These are phyloP conservation scores for Yarrowia divulgata DNA, from an alignment of 805 yeast genomes.

Conservation along the genomic window DNA sequence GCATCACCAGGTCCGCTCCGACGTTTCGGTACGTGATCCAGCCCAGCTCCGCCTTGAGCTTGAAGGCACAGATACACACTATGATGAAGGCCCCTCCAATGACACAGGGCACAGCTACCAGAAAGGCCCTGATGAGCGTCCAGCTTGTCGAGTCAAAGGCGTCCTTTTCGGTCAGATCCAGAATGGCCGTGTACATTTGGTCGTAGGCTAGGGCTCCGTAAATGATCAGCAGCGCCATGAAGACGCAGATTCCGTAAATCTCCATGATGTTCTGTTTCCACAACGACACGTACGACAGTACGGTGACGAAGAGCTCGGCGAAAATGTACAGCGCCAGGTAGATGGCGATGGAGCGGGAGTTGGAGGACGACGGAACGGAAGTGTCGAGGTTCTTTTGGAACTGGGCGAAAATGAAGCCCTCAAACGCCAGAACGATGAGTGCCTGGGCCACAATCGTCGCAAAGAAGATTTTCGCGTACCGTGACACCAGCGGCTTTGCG, in stretches of 20 bases:
- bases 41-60: conserved; percentile 54
- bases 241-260: conserved; percentile 52
- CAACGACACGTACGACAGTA: conserved; percentile 54
- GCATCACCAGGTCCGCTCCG: conserved; percentile 57
- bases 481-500: conserved; percentile 3
- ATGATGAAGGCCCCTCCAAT: conserved; percentile 52
- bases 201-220: conserved; percentile 58
- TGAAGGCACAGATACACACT: conserved; percentile 50
- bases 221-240: conserved; percentile 55
- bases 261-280: conserved; percentile 52
- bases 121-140: conserved; percentile 49
- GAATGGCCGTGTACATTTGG: conserved; percentile 51
- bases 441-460: conserved; percentile 14
- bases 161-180: conserved; percentile 40
- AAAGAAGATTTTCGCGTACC: conserved; percentile 13
- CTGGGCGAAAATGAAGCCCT: conserved; percentile 48
- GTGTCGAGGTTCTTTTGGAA: conserved; percentile 45
- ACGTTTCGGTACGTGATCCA: conserved; percentile 59
- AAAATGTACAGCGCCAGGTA: conserved; percentile 59
- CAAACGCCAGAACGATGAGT: conserved; percentile 46
- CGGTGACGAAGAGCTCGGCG: conserved; percentile 55
- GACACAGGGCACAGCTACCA: conserved; percentile 56
- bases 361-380: conserved; percentile 42
- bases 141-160: conserved; percentile 42
- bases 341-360: conserved; percentile 50